Base-by-base conservation (phyloP, 2,329 filamentous ascomycete species). In the Diplodia mutila region DNA sequence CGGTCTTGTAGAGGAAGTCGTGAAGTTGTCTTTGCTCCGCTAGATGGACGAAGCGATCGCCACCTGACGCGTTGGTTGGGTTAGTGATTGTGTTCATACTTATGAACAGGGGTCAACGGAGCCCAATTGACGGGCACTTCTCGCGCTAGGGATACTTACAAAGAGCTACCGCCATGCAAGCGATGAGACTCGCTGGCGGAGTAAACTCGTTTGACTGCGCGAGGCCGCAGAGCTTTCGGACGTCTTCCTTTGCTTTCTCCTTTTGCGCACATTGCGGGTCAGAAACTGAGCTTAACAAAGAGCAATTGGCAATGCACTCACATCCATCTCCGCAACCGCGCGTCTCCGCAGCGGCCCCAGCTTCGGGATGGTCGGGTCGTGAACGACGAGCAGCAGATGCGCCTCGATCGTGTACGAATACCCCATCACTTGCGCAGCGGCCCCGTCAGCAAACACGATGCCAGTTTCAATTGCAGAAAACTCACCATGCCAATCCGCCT, bases 301-400 rank as follows among this genome's bases (percentile, higher is more conserved):
- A 9, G 11, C 8, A 37, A 3, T 37, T 12, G 3, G 34, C 8
- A 7, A 12, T 37, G 34, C 1, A 25, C 73, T 52, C 61, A 73
- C 73, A 46, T 79, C 76, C 5, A 79, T 73, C 8, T 73, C 69
- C 7, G 70, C 71, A 11, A 75, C 73, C 21, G 75, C 75, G 54
- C 76, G 73, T 54, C 73, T 77, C 37, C 76, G 74, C 46, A 74
- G 73, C 8, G 76, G 76, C 1, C 76, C 76, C 23, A 78, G 70
- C 65, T 78, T 76, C 11, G 76, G 76, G n/a, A 78, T 76, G 0
- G 73, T 75, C 8, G 77, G 77, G 59, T 79, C 74, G 52, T 79
- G 76, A 1, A 78, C 76, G 11, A 77, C 73, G 8, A 79, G 68
- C 8, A 79, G 68, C 66, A 78, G 73, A 51, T 77, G 77, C 46